phyloP scores from a whole-genome alignment of 192 early-diverging fungal genomes.

The Gonapodya prolifera region DNA sequence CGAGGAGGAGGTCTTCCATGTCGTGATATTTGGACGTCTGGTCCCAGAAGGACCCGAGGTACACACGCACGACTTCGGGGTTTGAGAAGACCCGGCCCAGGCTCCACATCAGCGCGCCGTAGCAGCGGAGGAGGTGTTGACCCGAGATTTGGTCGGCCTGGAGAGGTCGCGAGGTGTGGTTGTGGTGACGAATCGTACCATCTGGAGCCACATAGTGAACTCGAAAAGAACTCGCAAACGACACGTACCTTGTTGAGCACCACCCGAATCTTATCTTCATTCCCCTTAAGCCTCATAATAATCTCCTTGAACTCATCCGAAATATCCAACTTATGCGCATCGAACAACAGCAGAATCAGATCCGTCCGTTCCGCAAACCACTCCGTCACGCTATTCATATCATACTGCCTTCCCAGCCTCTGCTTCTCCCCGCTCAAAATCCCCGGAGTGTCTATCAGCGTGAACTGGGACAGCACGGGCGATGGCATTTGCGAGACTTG shows the following conservation, averaged over 20 bases:
- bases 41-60: conserved; percentile 67
- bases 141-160: conserved; percentile 72
- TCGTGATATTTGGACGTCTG: conserved; percentile 48
- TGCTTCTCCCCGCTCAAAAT: conserved; percentile 69
- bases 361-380: conserved; percentile 81
- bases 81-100: conserved; percentile 76
- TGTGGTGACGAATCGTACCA: no score
- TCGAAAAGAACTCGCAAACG: no score
- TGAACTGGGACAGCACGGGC: conserved; percentile 34
- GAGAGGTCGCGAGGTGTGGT: no score
- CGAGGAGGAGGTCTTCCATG: not conserved
- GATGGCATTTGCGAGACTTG: conserved; percentile 61
- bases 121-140: conserved; percentile 73
- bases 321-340: conserved; percentile 82
- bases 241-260: conserved; percentile 86
- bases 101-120: conserved; percentile 89
- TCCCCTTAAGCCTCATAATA: conserved; percentile 46
- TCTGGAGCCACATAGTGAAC: no score
- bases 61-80: conserved; percentile 79
- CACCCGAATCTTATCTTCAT: conserved; percentile 77
- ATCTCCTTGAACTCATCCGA: conserved; percentile 79
- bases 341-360: conserved; percentile 72
- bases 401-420: conserved; percentile 63
- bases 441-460: conserved; percentile 67
- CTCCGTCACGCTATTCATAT: conserved; percentile 64